phyloP scores from a whole-genome alignment of 2,329 filamentous ascomycete species.

The Stemphylium lycopersici region DNA sequence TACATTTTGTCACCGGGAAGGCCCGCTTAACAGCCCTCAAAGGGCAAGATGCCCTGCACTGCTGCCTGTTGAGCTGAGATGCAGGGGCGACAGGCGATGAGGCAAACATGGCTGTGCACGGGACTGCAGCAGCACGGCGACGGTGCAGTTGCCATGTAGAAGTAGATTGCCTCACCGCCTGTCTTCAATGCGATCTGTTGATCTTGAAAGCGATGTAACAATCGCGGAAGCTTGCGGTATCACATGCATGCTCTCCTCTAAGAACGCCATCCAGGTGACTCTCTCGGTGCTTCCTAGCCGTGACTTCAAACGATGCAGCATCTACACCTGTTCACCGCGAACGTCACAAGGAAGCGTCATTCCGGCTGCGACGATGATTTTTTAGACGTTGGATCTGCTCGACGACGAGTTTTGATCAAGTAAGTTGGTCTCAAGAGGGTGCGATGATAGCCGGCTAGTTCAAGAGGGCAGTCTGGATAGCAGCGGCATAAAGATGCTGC shows the following conservation, averaged over 20 bases:
- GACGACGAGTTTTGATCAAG: too few species aligned
- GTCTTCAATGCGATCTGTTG: background rate
- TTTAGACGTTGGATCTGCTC: background rate
- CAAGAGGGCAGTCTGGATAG: too few species aligned
- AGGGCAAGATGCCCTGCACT: too few species aligned
- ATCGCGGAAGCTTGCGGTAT: slow-evolving; percentile 3
- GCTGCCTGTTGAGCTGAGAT: background rate
- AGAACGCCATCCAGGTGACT: slow-evolving; percentile 20
- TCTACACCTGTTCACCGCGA: background rate
- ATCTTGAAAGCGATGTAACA: background rate
- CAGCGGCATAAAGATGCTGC: too few species aligned
- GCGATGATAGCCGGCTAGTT: too few species aligned
- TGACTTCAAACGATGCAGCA: background rate
- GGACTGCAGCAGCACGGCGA: background rate
- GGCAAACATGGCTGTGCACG: background rate
- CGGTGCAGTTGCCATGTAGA: background rate
- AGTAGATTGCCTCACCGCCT: background rate
- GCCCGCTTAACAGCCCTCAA: too few species aligned
- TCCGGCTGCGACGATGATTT: background rate
- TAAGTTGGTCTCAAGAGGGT: too few species aligned
- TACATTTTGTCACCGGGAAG: too few species aligned
- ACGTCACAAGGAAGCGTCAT: background rate
- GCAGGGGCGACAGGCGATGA: slow-evolving; percentile 1
- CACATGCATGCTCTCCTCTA: slow-evolving; percentile 6
- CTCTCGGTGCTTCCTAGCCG: background rate